Evolutionary conservation across 768 basidiomycete genomes (phyloP).

Genomic region (Rhodotorula kratochvilovae): DNA sequence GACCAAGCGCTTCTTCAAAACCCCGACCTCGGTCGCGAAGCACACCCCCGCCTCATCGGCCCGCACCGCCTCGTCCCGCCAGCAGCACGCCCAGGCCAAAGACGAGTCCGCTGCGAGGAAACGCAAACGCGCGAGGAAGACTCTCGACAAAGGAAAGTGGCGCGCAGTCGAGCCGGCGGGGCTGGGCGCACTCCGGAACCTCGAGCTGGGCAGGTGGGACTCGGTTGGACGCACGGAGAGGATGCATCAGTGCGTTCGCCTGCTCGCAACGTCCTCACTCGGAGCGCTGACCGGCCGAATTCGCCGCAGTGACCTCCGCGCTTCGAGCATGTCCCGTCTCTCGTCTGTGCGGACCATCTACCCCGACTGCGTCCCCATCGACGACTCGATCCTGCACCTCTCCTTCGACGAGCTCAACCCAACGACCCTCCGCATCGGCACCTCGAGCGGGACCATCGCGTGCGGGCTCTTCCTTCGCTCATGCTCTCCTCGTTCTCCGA

Average conservation of each 20-base stretch:
- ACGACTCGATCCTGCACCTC: conserved; percentile 27
- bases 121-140: not conserved
- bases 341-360: not conserved
- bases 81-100: not conserved
- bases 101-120: not conserved
- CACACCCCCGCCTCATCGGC: not conserved
- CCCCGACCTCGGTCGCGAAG: not conserved
- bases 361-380: conserved; percentile 30
- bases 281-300: not conserved
- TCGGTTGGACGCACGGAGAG: not conserved
- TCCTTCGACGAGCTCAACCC: conserved; percentile 21
- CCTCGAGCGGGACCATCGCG: conserved; percentile 23
- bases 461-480: no score
- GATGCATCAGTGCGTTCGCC: conserved; percentile 1
- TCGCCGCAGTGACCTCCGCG: conserved; percentile 5
- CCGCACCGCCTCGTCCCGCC: not conserved
- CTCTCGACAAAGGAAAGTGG: not conserved
- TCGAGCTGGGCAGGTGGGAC: not conserved
- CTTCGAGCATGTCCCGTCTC: not conserved
- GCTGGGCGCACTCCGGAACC: not conserved
- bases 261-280: no score
- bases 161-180: not conserved
- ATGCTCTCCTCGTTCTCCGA: not conserved
- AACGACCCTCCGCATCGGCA: conserved; percentile 11
- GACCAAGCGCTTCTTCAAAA: conserved; percentile 27